Evolutionary conservation across 257 asterid species (phyloP), one percentile per base, ranked within the genome.

Genomic region (Mentha longifolia): DNA sequence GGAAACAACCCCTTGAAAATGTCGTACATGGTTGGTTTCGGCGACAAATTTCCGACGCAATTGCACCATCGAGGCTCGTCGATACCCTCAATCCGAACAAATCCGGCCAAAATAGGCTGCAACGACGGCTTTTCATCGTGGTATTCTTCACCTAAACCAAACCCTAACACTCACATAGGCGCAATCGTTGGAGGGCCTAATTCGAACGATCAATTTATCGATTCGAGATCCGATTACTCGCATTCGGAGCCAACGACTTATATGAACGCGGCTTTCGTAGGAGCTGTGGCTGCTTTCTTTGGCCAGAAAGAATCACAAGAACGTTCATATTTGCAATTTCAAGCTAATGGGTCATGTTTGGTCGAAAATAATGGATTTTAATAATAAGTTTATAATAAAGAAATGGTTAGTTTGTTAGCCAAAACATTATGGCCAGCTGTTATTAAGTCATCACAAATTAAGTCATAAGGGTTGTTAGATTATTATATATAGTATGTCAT

Each of bases 211-310:
- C 39, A 35, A 7, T 35, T 35, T 7, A 35, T 1, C 39, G 39
- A 35, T 35, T 35, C 39, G 39, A 35, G 39, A 35, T 35, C 39
- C 39, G 39, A 35, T 45, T 87, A 76, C 73, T 76, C 89, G 1
- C 97, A 35, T 35, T 5, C 39, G 7, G 39, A 35, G 39, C 39
- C 39, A 3, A 35, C 39, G 0, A 87, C 94, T 0, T 93, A 93
- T 17, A 91, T 85, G 67, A 87, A 89, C 73, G 97, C 95, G 7
- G 94, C 95, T 6, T 87, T 93, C 67, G 88, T 87, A 0, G 96
- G 89, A 28, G 70, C 91, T 0, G 67, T 73, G 30, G 86, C 93
- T 7, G 85, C 91, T 71, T 72, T 92, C 61, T 59, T 82, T 22
- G 81, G 73, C 15, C 67, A 43, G 50, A 64, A 31, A 28, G 3